Evolutionary conservation across 2,329 filamentous ascomycete genomes (phyloP), one percentile per base, ranked within the genome.

Genomic region (Alternaria metachromatica): DNA sequence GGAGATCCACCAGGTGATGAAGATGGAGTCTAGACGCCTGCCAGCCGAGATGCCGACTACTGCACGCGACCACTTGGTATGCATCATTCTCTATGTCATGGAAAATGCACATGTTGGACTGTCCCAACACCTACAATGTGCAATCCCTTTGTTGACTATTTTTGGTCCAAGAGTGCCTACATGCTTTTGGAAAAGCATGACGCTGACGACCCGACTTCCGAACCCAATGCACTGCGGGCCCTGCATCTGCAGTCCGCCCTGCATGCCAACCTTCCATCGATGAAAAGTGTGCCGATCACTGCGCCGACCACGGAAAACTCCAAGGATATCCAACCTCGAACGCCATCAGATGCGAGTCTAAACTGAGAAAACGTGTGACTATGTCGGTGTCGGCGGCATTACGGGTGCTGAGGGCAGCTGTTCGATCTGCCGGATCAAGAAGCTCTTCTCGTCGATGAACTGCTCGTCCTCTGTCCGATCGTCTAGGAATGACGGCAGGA

Each of bases 391-490:
- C 37, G 73, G 70, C 13, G 70, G 72, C 15, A 67, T 67, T 18
- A 75, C 58, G 0, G 78, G 78, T 20, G 73, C 72, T 25, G 66
- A 80, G 9, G 80, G 80, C 33, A 82, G 71, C 55, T 79, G 73
- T 70, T 88, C 86, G 75, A 99, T 98, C 81, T 97, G 94, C 81
- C 96, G 95, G 75, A 99, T 94, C 74, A 99, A 84, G 78, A 98
- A 99, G 72, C 96, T 95, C 77, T 97, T 93, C 85, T 99, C 96
- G 77, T 99, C 96, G 70, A 94, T 96, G 79, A 99, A 99, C 81
- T 99, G 96, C 80, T 98, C 96, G 77, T 99, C 96, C 71, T 99
- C 96, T 30, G 92, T 97, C 59, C 96, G 88, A 76, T 98, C 96
- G 76, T 97, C 94, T 33, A 99, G 86, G 77, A 99, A 99, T 67